A percentile compares a stretch with the other conserved stretches of the same genome.
These are phyloP conservation scores for Eucalyptus camaldulensis DNA, from an alignment of 345 rosid genomes.

Conservation along the genomic window DNA sequence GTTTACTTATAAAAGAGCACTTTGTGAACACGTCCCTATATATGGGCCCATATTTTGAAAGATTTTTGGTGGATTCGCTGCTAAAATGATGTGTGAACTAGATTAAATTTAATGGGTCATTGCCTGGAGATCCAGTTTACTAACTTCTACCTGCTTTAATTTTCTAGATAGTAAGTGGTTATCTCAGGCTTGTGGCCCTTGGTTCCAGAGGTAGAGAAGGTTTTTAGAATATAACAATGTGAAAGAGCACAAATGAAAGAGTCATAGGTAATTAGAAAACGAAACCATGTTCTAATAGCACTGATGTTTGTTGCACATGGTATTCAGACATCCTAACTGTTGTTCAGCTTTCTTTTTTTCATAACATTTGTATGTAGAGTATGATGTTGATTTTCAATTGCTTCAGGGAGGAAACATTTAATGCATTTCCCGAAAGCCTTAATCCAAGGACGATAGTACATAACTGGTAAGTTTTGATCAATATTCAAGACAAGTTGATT, in stretches of 20 bases:
- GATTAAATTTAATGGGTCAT: not conserved
- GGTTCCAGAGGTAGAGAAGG: not conserved
- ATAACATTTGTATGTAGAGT: not conserved
- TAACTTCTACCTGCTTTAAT: not conserved
- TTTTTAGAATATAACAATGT: not conserved
- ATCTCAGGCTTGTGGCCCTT: not conserved
- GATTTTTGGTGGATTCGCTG: slow-evolving; percentile 31
- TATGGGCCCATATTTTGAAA: not conserved
- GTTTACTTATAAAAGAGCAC: not conserved
- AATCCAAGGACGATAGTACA: slow-evolving; percentile 79
- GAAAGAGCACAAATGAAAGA: not conserved
- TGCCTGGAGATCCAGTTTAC: not conserved
- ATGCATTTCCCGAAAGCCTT: slow-evolving; percentile 46
- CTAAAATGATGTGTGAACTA: not conserved
- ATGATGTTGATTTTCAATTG: not conserved
- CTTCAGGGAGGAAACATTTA: slow-evolving; percentile 84
- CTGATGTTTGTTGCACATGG: not conserved
- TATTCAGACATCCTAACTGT: not conserved
- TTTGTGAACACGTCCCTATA: not conserved
- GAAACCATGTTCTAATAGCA: not conserved
- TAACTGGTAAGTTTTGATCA: slow-evolving; percentile 50
- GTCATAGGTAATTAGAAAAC: not conserved
- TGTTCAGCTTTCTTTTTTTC: not conserved
- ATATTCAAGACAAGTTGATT: not conserved
- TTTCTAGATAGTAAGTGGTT: slow-evolving; percentile 83